Conservation (phyloP, 768 basidiomycete genomes). For the Lentinula edodes region DNA sequence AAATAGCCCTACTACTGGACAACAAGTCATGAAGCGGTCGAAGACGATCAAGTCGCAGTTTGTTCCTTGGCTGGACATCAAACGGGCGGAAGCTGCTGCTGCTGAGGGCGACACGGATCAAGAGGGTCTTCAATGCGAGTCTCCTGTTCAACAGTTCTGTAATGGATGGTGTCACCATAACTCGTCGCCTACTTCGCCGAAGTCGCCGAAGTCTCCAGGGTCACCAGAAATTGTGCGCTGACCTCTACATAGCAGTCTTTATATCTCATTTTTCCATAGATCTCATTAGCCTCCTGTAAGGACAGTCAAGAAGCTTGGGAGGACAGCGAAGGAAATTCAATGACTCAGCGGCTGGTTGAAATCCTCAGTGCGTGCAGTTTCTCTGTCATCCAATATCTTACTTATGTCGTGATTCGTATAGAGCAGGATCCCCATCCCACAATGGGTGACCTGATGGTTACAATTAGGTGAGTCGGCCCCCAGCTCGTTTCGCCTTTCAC, state of each 20-base stretch:
- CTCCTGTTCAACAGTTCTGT: slow-evolving; percentile 27
- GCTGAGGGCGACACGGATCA: slow-evolving; percentile 11
- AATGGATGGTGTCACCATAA: slow-evolving; percentile 17
- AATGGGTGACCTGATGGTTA: slow-evolving; percentile 2
- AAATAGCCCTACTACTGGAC: not conserved
- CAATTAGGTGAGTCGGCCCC: not conserved
- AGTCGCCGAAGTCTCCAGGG: not conserved
- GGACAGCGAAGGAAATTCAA: slow-evolving; percentile 8
- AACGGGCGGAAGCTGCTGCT: not conserved
- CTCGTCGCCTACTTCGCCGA: not conserved
- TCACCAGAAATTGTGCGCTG: not conserved
- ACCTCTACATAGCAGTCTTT: not conserved
- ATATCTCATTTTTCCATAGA: not conserved
- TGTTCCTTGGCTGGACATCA: not conserved
- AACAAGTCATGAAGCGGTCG: not conserved
- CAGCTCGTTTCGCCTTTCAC: not conserved
- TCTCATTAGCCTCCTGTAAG: slow-evolving; percentile 15
- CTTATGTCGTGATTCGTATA: not conserved
- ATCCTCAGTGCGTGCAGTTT: not conserved
- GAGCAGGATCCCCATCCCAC: slow-evolving; percentile 4
- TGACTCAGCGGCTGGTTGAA: slow-evolving; percentile 10
- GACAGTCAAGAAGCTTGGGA: slow-evolving; percentile 14
- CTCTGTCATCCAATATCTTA: not conserved
- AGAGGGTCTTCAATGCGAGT: slow-evolving; percentile 16
- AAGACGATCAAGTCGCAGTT: slow-evolving; percentile 14